Evolutionary conservation across 768 basidiomycete genomes (phyloP).

Genomic region (Galerina marginata): DNA sequence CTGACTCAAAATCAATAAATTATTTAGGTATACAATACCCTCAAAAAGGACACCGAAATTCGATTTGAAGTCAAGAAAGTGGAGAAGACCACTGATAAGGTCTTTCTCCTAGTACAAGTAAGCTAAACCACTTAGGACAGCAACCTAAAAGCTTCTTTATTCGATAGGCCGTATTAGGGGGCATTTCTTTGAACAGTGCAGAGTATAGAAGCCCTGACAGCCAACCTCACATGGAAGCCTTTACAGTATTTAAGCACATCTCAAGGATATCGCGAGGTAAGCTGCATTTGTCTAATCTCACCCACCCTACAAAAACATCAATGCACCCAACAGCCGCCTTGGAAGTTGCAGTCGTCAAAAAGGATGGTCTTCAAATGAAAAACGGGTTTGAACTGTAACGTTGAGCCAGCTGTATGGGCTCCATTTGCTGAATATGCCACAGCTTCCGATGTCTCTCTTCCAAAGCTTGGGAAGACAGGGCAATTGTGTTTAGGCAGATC

Average conservation of each 20-base stretch:
- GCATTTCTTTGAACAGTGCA: conserved; percentile 62
- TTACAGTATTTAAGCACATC: conserved; percentile 76
- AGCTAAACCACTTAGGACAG: no score
- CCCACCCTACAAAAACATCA: conserved; percentile 6
- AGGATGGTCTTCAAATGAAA: conserved; percentile 70
- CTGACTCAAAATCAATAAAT: background rate
- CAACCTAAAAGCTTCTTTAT: background rate
- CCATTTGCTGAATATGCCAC: background rate
- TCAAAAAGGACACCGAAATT: conserved; percentile 76
- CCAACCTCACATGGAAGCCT: conserved; percentile 73
- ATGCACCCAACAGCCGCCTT: conserved; percentile 61
- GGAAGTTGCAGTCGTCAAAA: conserved; percentile 73
- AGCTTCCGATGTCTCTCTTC: conserved; percentile 81
- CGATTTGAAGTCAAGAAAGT: conserved; percentile 76
- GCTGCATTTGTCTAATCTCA: background rate
- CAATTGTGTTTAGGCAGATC: conserved; percentile 84
- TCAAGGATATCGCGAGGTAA: conserved; percentile 77
- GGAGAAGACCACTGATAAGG: conserved; percentile 76
- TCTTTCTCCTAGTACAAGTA: conserved; percentile 82
- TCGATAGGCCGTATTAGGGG: conserved; percentile 69
- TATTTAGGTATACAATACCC: conserved; percentile 61
- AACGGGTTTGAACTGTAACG: conserved; percentile 77
- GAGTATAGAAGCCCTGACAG: conserved; percentile 78
- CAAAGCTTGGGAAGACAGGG: conserved; percentile 91
- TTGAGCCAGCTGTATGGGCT: background rate